These are phyloP conservation scores for Lachnellula cervina DNA, from an alignment of 2,329 filamentous ascomycete genomes.

Conservation along the genomic window DNA sequence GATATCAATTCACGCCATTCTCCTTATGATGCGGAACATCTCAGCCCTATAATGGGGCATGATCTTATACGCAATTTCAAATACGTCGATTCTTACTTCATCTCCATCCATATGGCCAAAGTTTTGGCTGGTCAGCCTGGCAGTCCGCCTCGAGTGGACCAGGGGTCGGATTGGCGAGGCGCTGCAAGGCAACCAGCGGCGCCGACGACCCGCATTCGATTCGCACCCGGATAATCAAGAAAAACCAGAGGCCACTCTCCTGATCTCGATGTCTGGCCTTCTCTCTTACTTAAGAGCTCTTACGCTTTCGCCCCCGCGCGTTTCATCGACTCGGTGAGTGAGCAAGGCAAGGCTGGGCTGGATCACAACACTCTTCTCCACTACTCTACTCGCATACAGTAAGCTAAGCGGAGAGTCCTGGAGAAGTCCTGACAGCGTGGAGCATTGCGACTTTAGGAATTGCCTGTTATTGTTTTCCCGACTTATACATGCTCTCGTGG, in stretches of 20 bases:
- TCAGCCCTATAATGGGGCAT: no score
- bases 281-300: background rate
- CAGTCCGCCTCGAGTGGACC: conserved; percentile 6
- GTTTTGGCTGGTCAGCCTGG: background rate
- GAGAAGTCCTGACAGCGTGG: conserved; percentile 15
- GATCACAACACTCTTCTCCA: background rate
- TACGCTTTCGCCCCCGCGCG: background rate
- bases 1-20: background rate
- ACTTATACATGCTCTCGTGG: conserved; percentile 21
- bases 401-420: conserved; percentile 17
- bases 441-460: conserved; percentile 2
- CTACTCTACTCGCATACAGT: conserved; percentile 1
- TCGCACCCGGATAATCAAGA: background rate
- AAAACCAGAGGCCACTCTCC: conserved; percentile 7
- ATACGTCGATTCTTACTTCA: no score
- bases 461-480: background rate
- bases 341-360: background rate
- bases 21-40: background rate
- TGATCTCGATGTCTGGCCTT: background rate
- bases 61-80: no score
- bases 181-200: conserved; percentile 12
- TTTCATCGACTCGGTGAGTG: conserved; percentile 8
- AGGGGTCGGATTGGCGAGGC: conserved; percentile 7
- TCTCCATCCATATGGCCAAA: no score
- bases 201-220: conserved; percentile 1